Conservation (phyloP, 2,329 filamentous ascomycete species). For the Aspergillus bombycis region DNA sequence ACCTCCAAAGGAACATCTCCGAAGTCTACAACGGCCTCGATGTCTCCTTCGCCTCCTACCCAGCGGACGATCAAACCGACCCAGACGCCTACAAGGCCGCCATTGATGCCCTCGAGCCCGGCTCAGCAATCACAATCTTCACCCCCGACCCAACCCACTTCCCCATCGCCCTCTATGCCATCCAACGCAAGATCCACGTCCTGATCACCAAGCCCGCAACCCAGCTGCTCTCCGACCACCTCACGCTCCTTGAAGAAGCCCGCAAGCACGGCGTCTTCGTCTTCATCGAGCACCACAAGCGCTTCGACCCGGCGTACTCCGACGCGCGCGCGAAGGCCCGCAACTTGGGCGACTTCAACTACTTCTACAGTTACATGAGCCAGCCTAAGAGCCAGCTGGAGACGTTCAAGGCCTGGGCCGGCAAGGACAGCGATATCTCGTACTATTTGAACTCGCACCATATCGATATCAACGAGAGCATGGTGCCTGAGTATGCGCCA, state of each 20-base stretch:
- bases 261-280: slow-evolving; percentile 80
- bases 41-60: slow-evolving; percentile 82
- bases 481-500: slow-evolving; percentile 81
- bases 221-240: slow-evolving; percentile 79
- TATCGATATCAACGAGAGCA: slow-evolving; percentile 88
- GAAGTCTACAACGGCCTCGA: slow-evolving; percentile 88
- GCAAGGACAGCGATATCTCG: slow-evolving; percentile 87
- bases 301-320: slow-evolving; percentile 89
- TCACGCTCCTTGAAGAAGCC: slow-evolving; percentile 72
- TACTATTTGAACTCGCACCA: slow-evolving; percentile 98
- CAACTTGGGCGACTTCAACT: slow-evolving; percentile 90
- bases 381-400: slow-evolving; percentile 89
- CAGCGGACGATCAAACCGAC: slow-evolving; percentile 71
- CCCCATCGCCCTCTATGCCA: slow-evolving; percentile 88
- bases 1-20: slow-evolving; percentile 84
- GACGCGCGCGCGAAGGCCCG: slow-evolving; percentile 79
- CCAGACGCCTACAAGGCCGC: slow-evolving; percentile 84
- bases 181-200: slow-evolving; percentile 84
- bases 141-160: slow-evolving; percentile 92
- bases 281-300: slow-evolving; percentile 95
- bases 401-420: slow-evolving; percentile 94
- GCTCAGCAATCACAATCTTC: slow-evolving; percentile 94
- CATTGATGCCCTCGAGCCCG: slow-evolving; percentile 78
- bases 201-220: slow-evolving; percentile 93
- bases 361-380: slow-evolving; percentile 97